These are phyloP conservation scores for Cyclotella atomus DNA, from an alignment of 108 stramenopile genomes.

Conservation along the genomic window DNA sequence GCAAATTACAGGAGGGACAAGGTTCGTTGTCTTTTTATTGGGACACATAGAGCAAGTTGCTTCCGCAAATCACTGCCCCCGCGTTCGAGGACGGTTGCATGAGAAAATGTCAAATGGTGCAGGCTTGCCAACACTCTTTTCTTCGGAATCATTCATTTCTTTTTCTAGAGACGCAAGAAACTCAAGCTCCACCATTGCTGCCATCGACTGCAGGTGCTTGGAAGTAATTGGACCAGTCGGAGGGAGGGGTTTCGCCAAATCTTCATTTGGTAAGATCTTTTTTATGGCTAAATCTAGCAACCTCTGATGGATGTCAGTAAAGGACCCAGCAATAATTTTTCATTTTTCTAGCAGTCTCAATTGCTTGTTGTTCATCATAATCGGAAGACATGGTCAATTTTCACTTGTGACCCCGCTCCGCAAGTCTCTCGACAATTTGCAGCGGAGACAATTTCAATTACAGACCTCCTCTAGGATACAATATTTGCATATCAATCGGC, in stretches of 20 bases:
- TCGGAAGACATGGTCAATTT: too few species aligned
- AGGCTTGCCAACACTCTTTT: slow-evolving; percentile 1
- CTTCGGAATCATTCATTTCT: slow-evolving; percentile 12
- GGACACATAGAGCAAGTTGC: slow-evolving; percentile 10
- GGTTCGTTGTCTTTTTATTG: neutral
- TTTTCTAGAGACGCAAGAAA: slow-evolving; percentile 4
- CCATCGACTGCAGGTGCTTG: slow-evolving; percentile 2
- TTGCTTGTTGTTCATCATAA: too few species aligned
- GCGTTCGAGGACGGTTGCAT: slow-evolving; percentile 1
- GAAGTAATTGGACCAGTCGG: neutral
- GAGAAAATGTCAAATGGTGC: slow-evolving; percentile 6
- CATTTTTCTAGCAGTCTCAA: too few species aligned
- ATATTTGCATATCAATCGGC: too few species aligned
- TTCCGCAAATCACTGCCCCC: neutral
- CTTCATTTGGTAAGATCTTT: neutral
- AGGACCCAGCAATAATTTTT: slow-evolving; percentile 7
- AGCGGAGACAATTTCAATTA: too few species aligned
- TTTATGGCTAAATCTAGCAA: slow-evolving; percentile 3
- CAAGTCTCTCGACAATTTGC: too few species aligned
- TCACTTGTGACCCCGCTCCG: too few species aligned
- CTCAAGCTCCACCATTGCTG: slow-evolving; percentile 6
- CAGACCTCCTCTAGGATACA: too few species aligned
- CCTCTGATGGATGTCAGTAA: slow-evolving; percentile 6
- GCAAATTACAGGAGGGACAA: too few species aligned
- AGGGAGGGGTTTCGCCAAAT: neutral